Percentiles rank a stretch among this genome's conserved stretches.
These are phyloP conservation scores for Kitagawia praeruptora DNA, from an alignment of 129 eudicot species.

Conservation along the genomic window DNA sequence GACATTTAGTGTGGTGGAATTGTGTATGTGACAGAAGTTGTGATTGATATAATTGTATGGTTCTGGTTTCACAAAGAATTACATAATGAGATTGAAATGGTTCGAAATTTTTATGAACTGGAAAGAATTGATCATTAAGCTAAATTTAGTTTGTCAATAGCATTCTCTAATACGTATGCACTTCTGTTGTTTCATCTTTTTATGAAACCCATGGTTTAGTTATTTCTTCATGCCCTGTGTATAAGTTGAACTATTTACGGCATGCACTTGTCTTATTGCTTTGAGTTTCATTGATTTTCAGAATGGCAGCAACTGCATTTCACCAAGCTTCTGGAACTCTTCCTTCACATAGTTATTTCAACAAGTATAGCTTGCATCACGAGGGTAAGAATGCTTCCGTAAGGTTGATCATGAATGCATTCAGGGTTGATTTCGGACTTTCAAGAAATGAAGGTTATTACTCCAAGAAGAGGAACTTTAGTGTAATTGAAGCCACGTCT, in stretches of 20 bases:
- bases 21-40: background rate
- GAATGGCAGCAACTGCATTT: slow-evolving; percentile 75
- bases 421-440: slow-evolving; percentile 28
- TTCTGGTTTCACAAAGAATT: background rate
- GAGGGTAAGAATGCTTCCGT: slow-evolving; percentile 33
- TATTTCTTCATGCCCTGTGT: background rate
- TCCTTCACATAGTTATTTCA: slow-evolving; percentile 34
- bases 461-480: slow-evolving; percentile 30
- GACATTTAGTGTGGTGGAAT: background rate
- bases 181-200: background rate
- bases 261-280: background rate
- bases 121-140: background rate
- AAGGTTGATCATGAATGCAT: slow-evolving; percentile 37
- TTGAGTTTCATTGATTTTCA: slow-evolving; percentile 17
- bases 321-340: slow-evolving; percentile 47
- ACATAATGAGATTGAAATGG: background rate
- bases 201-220: background rate
- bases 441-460: slow-evolving; percentile 24
- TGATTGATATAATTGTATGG: background rate
- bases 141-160: background rate
- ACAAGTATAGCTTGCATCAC: slow-evolving; percentile 33
- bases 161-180: background rate
- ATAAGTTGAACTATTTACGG: background rate
- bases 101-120: background rate
- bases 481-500: slow-evolving; percentile 57